Evolutionary conservation across 257 asterid species (phyloP).

Genomic region (Solanum verrucosum): DNA sequence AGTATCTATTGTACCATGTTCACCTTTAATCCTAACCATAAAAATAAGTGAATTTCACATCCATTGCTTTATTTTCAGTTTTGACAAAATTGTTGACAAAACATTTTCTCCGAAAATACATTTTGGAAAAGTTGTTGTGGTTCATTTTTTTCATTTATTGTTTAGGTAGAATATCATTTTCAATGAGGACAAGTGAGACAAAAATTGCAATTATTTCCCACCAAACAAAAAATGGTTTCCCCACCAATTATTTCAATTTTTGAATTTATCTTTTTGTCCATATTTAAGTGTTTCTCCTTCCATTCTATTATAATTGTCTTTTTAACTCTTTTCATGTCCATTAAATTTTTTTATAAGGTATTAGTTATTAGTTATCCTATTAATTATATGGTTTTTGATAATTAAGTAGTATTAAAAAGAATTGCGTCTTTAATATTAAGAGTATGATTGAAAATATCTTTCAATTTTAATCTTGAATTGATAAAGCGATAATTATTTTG

Average conservation of each 20-base stretch:
- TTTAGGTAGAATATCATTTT: background rate
- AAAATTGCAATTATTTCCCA: background rate
- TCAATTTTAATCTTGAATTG: background rate
- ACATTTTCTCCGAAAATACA: background rate
- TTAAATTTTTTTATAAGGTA: background rate
- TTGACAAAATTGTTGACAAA: too few relatives aligned
- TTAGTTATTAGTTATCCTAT: background rate
- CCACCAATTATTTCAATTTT: background rate
- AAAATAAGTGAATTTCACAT: background rate
- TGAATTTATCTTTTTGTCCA: background rate
- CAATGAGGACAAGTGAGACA: background rate
- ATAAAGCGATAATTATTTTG: background rate
- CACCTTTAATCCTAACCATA: background rate
- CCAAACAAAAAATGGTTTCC: background rate
- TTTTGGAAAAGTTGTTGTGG: background rate
- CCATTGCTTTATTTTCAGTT: background rate
- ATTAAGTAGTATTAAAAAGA: background rate
- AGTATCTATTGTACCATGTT: background rate
- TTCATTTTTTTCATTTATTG: background rate
- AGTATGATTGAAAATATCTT: background rate
- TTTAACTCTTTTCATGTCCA: background rate
- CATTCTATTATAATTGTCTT: accelerated
- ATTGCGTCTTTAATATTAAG: background rate
- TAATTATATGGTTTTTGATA: background rate
- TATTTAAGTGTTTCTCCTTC: background rate